These are phyloP conservation scores for Theobroma grandiflorum DNA, from an alignment of 441 rosid species.

Conservation along the genomic window DNA sequence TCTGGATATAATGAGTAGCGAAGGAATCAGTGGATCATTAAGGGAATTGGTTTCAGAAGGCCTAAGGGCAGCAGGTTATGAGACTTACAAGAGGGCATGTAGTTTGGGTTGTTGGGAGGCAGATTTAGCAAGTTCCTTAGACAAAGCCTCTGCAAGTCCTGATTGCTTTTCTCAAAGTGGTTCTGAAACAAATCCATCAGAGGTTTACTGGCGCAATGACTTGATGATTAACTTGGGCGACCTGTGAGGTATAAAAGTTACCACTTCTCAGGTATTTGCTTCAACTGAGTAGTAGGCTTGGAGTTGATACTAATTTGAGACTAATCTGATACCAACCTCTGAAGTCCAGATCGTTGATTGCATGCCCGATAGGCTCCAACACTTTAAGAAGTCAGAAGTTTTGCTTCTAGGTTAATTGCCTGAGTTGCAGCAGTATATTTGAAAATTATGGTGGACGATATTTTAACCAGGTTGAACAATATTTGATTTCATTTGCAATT, in stretches of 20 bases:
- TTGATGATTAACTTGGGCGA: conserved; percentile 70
- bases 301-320: neutral
- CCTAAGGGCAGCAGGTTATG: conserved; percentile 62
- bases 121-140: conserved; percentile 68
- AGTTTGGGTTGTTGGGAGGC: conserved; percentile 68
- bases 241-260: conserved; percentile 46
- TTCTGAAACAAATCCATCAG: conserved; percentile 42
- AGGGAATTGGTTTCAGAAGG: conserved; percentile 80
- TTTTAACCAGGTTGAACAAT: neutral
- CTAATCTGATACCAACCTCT: neutral
- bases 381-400: neutral
- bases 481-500: neutral
- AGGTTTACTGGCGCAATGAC: conserved; percentile 54
- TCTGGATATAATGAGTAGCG: conserved; percentile 48
- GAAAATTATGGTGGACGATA: neutral
- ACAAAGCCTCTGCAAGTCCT: conserved; percentile 48
- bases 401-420: neutral
- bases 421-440: neutral
- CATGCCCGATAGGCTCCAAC: neutral
- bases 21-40: conserved; percentile 51
- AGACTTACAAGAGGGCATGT: conserved; percentile 66
- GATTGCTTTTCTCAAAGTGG: conserved; percentile 35
- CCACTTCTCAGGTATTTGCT: neutral
- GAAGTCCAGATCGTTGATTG: neutral
- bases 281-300: neutral